phyloP scores from a whole-genome alignment of 202 grass and related monocot genomes.

The Schoenoplectus triqueter region DNA sequence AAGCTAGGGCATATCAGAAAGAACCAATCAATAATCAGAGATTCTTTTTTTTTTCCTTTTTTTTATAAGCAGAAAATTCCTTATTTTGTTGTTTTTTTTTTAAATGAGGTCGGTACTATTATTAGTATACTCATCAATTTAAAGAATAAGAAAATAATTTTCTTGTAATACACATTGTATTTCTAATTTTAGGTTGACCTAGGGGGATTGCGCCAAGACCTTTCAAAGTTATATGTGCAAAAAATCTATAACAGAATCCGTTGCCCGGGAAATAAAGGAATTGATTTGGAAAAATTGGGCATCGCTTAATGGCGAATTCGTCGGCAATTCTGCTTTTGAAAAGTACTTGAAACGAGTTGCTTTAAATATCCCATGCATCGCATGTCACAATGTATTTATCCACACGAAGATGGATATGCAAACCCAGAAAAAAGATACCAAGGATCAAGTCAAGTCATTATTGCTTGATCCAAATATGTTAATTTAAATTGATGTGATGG shows the following conservation, averaged over 20 bases:
- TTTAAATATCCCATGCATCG: constrained; percentile 40
- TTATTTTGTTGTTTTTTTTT: too few species aligned
- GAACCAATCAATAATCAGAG: too few species aligned
- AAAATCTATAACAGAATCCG: not conserved
- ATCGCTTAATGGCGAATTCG: constrained; percentile 19
- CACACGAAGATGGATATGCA: constrained; percentile 22
- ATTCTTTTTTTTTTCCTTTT: too few species aligned
- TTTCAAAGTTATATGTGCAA: constrained; percentile 31
- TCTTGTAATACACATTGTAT: not conserved
- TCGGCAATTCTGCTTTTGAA: not conserved
- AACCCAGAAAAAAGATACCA: constrained; percentile 35
- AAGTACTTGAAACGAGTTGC: constrained; percentile 14
- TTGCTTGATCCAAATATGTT: constrained; percentile 9
- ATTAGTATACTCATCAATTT: not conserved
- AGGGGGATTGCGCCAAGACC: constrained; percentile 12
- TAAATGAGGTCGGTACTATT: not conserved
- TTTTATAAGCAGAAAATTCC: too few species aligned
- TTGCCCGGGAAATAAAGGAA: constrained; percentile 5
- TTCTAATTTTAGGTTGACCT: constrained; percentile 26
- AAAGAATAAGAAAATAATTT: not conserved
- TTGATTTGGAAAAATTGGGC: constrained; percentile 18
- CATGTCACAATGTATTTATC: constrained; percentile 16
- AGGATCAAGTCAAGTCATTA: not conserved
- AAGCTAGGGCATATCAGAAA: not conserved
- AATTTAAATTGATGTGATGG: too few species aligned